Percentiles rank a stretch among this genome's conserved stretches.
Conservation (phyloP, 805 yeast genomes). For the Metschnikowia vanudenii region DNA sequence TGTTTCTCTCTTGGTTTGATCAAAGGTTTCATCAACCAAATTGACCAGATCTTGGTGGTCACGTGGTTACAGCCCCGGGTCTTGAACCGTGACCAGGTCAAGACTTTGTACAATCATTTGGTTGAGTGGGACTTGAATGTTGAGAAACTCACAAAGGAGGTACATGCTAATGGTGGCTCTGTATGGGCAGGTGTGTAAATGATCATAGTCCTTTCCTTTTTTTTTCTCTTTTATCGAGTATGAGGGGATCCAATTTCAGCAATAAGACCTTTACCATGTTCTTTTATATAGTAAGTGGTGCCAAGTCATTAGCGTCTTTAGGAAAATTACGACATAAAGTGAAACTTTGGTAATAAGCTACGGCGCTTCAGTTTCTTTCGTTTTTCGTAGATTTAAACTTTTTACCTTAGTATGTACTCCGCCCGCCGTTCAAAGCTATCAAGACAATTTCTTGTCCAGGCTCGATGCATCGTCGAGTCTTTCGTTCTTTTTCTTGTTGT, state of each 20-base stretch:
- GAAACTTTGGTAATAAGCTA: no score
- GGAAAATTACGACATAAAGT: no score
- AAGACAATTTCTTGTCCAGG: constrained; percentile 7
- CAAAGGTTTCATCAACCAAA: constrained; percentile 90
- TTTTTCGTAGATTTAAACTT: not conserved
- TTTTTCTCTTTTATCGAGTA: no score
- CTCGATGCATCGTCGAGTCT: not conserved
- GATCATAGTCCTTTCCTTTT: not conserved
- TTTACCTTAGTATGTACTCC: not conserved
- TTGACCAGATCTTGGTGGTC: constrained; percentile 70
- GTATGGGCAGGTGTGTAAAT: constrained; percentile 36
- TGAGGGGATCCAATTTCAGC: no score
- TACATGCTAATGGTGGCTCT: constrained; percentile 39
- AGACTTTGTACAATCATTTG: constrained; percentile 69
- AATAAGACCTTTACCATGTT: no score
- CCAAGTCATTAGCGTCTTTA: no score
- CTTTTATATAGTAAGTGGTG: no score
- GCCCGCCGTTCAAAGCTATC: not conserved
- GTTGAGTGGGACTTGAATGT: constrained; percentile 79
- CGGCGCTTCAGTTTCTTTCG: no score
- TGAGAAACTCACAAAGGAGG: constrained; percentile 48
- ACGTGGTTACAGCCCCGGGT: constrained; percentile 97
- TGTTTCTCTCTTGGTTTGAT: constrained; percentile 81
- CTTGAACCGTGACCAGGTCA: constrained; percentile 78
- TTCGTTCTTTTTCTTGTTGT: constrained; percentile 2